Evolutionary conservation across 2,329 filamentous ascomycete species (phyloP), one percentile per base, ranked within the genome.

Genomic region (Fusarium foetens): DNA sequence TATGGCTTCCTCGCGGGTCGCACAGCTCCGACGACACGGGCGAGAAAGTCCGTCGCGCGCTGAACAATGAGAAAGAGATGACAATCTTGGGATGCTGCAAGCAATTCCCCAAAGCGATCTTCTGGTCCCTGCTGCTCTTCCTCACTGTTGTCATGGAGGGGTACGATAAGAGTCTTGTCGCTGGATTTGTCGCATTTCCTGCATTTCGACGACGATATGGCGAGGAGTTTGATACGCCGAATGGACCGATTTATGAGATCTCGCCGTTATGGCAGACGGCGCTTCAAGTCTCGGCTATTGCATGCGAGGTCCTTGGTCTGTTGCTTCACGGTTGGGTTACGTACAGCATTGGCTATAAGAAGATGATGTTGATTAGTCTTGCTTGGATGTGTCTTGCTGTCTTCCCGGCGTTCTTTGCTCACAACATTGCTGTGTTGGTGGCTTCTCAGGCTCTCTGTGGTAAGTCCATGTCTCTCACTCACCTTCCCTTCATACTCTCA

Each of bases 311-410:
- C 5, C 4, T 85, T 4, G 85, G 85, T 1, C 75, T 85, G 1
- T 73, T 84, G 39, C 58, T 82, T 19, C 83, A 81, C 58, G 84
- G 84, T 8, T 79, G 79, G 63, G 59, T 84, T 2, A 79, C 82
- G 0, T 82, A 86, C 12, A 70, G 75, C 5, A 78, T 77, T 11
- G 81, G 81, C 0, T 82, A 82, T 62, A 76, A 79, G 45, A 79
- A 81, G 71, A 83, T 80, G 11, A 81, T 85, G 73, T 75, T 84
- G 17, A 78, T 71, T 0, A 77, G 79, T 10, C 71, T 85, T 23
- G 66, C 78, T 11, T 72, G 68, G 79, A 53, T 80, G 83, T 69
- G 76, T 5, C 51, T 76, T 1, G 83, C 83, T 43, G 81, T 86
- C 31, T 82, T 81, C n/a, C 72, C 82, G 0, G 72, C 77, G 2